These are phyloP conservation scores for Cordia subcordata DNA, from an alignment of 257 asterid species.

Conservation along the genomic window DNA sequence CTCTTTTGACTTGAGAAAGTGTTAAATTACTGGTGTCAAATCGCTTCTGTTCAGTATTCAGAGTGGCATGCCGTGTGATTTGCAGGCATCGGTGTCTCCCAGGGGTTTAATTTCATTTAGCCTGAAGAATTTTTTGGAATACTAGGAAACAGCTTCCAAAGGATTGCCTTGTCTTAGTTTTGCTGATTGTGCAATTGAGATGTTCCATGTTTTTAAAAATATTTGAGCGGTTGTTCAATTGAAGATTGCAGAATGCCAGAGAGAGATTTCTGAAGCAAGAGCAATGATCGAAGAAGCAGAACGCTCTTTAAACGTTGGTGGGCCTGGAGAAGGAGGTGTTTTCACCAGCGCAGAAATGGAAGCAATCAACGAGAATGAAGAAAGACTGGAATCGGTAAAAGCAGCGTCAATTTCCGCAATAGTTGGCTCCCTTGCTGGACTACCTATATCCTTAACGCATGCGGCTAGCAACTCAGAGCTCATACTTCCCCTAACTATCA, in stretches of 20 bases:
- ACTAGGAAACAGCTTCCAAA: too few species aligned
- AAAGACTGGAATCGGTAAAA: constrained; percentile 70
- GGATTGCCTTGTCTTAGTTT: too few species aligned
- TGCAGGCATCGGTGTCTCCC: too few species aligned
- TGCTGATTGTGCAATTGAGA: not conserved
- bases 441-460: constrained; percentile 62
- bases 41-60: too few species aligned
- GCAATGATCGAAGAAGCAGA: constrained; percentile 84
- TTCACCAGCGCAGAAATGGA: constrained; percentile 15
- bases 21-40: too few species aligned
- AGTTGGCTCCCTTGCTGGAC: constrained; percentile 66
- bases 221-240: constrained; percentile 6
- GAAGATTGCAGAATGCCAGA: constrained; percentile 93
- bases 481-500: constrained; percentile 63
- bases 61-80: too few species aligned
- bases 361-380: constrained; percentile 39
- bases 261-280: constrained; percentile 76
- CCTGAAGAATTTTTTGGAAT: not conserved
- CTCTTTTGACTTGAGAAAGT: too few species aligned
- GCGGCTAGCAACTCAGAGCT: constrained; percentile 38
- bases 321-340: constrained; percentile 12
- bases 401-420: constrained; percentile 74
- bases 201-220: not conserved
- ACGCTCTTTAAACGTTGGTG: constrained; percentile 28
- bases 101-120: not conserved